Evolutionary conservation across 306 rosid genomes (phyloP), one percentile per base, ranked within the genome.

Genomic region (Trifolium pratense): DNA sequence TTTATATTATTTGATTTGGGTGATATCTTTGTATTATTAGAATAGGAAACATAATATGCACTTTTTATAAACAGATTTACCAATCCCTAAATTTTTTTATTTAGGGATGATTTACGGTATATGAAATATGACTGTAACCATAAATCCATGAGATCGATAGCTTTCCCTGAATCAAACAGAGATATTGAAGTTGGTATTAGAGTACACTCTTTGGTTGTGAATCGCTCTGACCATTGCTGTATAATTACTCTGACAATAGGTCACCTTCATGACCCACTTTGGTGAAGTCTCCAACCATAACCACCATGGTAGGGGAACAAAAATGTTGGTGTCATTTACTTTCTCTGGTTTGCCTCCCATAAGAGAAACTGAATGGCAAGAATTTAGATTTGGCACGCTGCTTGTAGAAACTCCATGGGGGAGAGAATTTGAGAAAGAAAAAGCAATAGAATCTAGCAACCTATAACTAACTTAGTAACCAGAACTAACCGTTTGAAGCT

Each of bases 311-410:
- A 9, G 59, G 59, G 9, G 13, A 8, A 29, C 13, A 9, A 9
- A 18, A 17, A 52, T 17, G 59, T 18, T 18, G 1, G 60, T 55
- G 31, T 20, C 32, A 10, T 55, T 55, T 55, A 20, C 15, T 55
- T 53, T 20, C 60, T 55, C 3, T 5, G 31, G 61, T 5, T n/a
- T 20, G 7, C 23, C 3, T 21, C 14, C n/a, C 61, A 21, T 3
- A 55, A 21, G 32, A 55, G 61, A 55, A 55, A 55, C 61, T 10
- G 61, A 55, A 55, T 55, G 58, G 61, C 7, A 55, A 55, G 31
- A 11, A 9, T 55, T 55, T 21, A 55, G 23, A 55, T 2, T 21
- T 55, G 15, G 61, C 32, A 55, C 1, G 32, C 32, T 21, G n/a
- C 8, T 21, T 23, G 7, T 20, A 21, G 31, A 55, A 55, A 55